These are phyloP conservation scores for Panaeolus papilionaceus DNA, from an alignment of 768 basidiomycete species.

Conservation along the genomic window DNA sequence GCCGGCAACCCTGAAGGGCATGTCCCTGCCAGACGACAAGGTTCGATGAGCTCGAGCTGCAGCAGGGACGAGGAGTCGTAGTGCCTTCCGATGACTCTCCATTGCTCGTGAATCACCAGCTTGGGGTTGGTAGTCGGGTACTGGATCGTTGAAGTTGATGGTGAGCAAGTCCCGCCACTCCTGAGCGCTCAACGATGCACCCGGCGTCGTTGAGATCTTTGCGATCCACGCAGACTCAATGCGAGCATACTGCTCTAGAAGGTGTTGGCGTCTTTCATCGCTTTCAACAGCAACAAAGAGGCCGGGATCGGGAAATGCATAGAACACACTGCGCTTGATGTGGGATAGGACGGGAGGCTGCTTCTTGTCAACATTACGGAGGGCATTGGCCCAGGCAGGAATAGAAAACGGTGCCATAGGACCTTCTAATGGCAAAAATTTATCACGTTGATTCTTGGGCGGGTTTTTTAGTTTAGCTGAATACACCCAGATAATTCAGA, in stretches of 20 bases:
- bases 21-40: background rate
- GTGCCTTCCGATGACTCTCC: background rate
- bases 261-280: conserved; percentile 4
- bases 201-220: background rate
- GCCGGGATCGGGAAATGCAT: no score
- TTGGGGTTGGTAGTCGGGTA: no score
- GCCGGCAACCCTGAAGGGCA: background rate
- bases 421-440: conserved; percentile 12
- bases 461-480: background rate
- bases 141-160: no score
- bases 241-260: conserved; percentile 6
- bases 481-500: background rate
- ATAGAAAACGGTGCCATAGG: conserved; percentile 12
- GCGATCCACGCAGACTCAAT: conserved; percentile 1
- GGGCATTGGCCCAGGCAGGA: no score
- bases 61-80: background rate
- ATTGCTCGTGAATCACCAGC: background rate
- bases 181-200: background rate
- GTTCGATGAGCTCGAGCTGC: background rate
- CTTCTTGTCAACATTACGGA: no score
- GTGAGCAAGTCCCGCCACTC: background rate
- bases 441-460: background rate
- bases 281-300: background rate
- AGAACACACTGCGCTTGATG: no score
- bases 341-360: no score